phyloP scores from a whole-genome alignment of 2,329 filamentous ascomycete genomes.

The Fusarium torulosum region DNA sequence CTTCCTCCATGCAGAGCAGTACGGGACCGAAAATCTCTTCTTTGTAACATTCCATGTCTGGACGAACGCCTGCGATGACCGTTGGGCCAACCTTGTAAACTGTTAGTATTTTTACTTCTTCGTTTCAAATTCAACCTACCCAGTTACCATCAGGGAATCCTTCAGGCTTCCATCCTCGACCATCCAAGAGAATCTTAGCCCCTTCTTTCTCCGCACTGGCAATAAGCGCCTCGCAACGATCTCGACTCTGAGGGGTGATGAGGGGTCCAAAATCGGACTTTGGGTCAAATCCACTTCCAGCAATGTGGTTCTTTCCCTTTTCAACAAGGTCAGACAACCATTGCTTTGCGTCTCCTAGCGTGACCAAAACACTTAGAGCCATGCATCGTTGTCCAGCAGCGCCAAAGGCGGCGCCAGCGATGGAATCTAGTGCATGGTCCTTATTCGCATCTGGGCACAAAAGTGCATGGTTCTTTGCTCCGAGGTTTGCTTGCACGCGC shows the following conservation, averaged over 20 bases:
- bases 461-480: slow-evolving; percentile 86
- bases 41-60: slow-evolving; percentile 80
- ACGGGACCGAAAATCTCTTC: slow-evolving; percentile 88
- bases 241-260: slow-evolving; percentile 78
- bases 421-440: slow-evolving; percentile 82
- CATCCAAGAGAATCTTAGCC: slow-evolving; percentile 80
- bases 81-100: slow-evolving; percentile 71
- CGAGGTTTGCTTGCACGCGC: slow-evolving; percentile 84
- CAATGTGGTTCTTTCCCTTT: slow-evolving; percentile 74
- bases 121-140: slow-evolving; percentile 42
- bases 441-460: slow-evolving; percentile 85
- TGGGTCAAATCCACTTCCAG: slow-evolving; percentile 81
- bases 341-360: slow-evolving; percentile 79
- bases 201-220: slow-evolving; percentile 79
- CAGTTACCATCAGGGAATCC: slow-evolving; percentile 79
- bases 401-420: slow-evolving; percentile 84
- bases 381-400: slow-evolving; percentile 86
- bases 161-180: slow-evolving; percentile 75
- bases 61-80: slow-evolving; percentile 80
- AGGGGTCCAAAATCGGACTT: slow-evolving; percentile 82
- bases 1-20: slow-evolving; percentile 78
- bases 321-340: slow-evolving; percentile 81
- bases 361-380: slow-evolving; percentile 81
- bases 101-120: neutral
- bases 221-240: slow-evolving; percentile 79